These are phyloP conservation scores for Rosa lucieae DNA, from an alignment of 306 rosid genomes.

Conservation along the genomic window DNA sequence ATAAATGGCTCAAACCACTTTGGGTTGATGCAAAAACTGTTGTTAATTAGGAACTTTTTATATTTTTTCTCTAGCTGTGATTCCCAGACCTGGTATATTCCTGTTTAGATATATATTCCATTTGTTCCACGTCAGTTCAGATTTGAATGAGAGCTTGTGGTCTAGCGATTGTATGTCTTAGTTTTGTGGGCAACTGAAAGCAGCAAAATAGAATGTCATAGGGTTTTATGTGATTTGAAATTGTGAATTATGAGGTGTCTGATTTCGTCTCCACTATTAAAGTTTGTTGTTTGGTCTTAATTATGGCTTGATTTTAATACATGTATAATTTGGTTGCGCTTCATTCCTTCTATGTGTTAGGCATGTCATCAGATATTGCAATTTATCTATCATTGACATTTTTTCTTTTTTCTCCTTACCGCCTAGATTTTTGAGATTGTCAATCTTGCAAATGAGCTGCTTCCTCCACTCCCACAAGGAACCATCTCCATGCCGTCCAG, in stretches of 20 bases:
- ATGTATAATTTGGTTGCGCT: background rate
- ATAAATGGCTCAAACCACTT: too few species aligned
- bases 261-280: background rate
- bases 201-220: background rate
- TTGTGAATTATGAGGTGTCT: background rate
- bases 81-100: too few species aligned
- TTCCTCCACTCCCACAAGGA: slow-evolving; percentile 96
- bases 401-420: slow-evolving; percentile 6
- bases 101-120: too few species aligned
- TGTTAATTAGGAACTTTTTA: too few species aligned
- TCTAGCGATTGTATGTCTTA: background rate
- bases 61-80: too few species aligned
- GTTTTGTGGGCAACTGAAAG: background rate
- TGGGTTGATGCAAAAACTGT: too few species aligned
- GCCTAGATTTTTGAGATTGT: slow-evolving; percentile 92
- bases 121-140: background rate
- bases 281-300: background rate
- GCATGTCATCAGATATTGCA: background rate
- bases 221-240: background rate
- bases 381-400: background rate
- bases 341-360: background rate
- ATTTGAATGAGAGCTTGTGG: background rate
- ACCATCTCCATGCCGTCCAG: slow-evolving; percentile 74
- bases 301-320: background rate
- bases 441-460: slow-evolving; percentile 93